A percentile compares a stretch with the other conserved stretches of the same genome.
phyloP scores from a whole-genome alignment of 2,329 filamentous ascomycete genomes.

The Colletotrichum navitas region DNA sequence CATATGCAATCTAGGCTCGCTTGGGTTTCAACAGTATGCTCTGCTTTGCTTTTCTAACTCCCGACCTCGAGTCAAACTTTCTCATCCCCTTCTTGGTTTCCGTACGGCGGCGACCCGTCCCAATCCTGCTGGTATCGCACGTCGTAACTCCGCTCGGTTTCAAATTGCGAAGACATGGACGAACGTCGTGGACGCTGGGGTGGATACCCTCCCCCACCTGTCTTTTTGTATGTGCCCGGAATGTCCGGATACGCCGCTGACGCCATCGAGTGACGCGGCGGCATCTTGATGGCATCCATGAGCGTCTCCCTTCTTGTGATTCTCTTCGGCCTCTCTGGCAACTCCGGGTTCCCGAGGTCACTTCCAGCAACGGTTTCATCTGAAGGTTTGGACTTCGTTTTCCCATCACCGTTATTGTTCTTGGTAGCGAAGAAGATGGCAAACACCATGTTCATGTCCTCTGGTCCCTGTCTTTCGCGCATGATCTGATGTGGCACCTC shows the following conservation, averaged over 20 bases:
- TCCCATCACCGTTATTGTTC: neutral
- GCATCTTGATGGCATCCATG: conserved; percentile 30
- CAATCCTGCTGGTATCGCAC: conserved; percentile 15
- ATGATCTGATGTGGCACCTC: conserved; percentile 43
- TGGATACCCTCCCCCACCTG: neutral
- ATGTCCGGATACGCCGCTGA: conserved; percentile 15
- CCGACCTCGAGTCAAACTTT: conserved; percentile 17
- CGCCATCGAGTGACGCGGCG: neutral
- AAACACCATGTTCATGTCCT: conserved; percentile 35
- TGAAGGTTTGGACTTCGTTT: neutral
- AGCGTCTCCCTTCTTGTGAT: conserved; percentile 38
- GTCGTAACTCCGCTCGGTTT: conserved; percentile 7
- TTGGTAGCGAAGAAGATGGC: conserved; percentile 38
- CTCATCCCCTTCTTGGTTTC: conserved; percentile 13
- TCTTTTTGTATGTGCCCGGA: conserved; percentile 13
- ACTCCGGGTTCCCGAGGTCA: neutral
- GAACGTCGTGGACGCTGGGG: conserved; percentile 1
- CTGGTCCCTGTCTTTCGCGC: conserved; percentile 30
- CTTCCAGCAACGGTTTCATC: conserved; percentile 1
- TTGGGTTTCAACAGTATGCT: conserved; percentile 27
- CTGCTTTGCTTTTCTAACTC: neutral
- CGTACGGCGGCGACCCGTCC: conserved; percentile 10
- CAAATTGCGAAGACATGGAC: conserved; percentile 16
- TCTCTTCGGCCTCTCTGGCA: conserved; percentile 35
- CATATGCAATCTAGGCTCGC: conserved; percentile 10